phyloP scores from a whole-genome alignment of 768 basidiomycete genomes.

The Pleurotus platypus region DNA sequence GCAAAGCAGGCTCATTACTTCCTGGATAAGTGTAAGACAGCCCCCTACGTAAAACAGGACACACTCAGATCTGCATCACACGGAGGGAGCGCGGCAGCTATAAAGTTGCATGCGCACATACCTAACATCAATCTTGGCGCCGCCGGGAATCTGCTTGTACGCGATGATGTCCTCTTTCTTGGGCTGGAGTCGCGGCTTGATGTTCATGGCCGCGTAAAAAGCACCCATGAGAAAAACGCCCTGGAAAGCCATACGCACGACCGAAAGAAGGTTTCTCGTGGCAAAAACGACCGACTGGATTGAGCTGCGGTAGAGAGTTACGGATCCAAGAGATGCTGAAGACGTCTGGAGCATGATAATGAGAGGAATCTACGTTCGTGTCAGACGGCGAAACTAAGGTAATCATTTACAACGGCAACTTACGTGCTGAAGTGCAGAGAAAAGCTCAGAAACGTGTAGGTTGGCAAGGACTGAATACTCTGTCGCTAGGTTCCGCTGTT shows the following conservation, averaged over 20 bases:
- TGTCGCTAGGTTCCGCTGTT: constrained; percentile 36
- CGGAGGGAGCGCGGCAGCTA: constrained; percentile 2
- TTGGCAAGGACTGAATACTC: constrained; percentile 43
- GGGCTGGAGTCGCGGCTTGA: constrained; percentile 68
- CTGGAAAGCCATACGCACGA: constrained; percentile 75
- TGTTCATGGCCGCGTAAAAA: constrained; percentile 72
- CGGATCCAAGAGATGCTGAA: constrained; percentile 73
- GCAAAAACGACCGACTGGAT: constrained; percentile 70
- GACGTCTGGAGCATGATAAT: constrained; percentile 71
- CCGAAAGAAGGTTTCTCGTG: constrained; percentile 57
- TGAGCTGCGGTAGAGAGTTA: constrained; percentile 77
- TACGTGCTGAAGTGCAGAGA: constrained; percentile 70
- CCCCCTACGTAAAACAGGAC: constrained; percentile 35
- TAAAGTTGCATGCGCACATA: constrained; percentile 26
- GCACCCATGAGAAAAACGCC: constrained; percentile 85
- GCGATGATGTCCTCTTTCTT: constrained; percentile 43
- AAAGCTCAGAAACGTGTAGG: constrained; percentile 60
- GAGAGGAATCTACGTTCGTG: constrained; percentile 57
- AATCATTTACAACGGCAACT: constrained; percentile 22
- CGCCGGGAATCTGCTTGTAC: constrained; percentile 47
- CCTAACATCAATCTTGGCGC: constrained; percentile 72
- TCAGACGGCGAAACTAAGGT: too few relatives aligned
- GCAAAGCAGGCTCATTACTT: constrained; percentile 59
- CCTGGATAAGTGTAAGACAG: constrained; percentile 82
- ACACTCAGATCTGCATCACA: constrained; percentile 10